Evolutionary conservation across 805 yeast species (phyloP), one percentile per base, ranked within the genome.

Genomic region (Saccharomycopsis malanga): DNA sequence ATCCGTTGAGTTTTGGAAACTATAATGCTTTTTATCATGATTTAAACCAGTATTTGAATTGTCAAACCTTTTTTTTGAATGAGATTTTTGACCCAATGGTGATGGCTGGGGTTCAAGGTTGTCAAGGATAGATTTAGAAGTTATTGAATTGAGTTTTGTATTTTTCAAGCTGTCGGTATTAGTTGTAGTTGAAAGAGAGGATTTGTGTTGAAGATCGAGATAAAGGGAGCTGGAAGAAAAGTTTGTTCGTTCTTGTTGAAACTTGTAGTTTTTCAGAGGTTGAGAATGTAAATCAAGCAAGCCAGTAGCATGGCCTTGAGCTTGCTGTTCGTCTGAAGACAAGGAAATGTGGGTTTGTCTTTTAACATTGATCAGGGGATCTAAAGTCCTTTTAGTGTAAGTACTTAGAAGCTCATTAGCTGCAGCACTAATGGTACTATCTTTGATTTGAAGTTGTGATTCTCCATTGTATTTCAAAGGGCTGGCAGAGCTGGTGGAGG

Each of bases 311-410:
- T 27, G 30, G 30, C 30, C 12, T 27, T 27, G 30, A 12, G 10
- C 12, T 27, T 27, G 30, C 10, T 7, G 7, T 27, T 27, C 12
- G 30, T 27, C 30, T 27, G 36, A 32, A 12, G 36, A 32, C 6
- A 32, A 32, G 15, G 36, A 32, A 32, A 32, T 9, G 17, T 10
- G 7, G 12, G 17, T 6, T n/a, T 37, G 40, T 10, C 48, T 36
- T 20, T 30, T 42, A 9, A 20, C 15, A 34, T 42, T 46, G 39
- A 20, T 34, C 30, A 34, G 22, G 10, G 49, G 49, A 5, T 46
- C 49, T 7, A 46, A 20, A 7, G 46, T 46, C 14, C 46, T 18
- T 25, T 46, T 40, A 23, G 17, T 10, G 20, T 46, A 46, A 24
- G 9, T 20, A 10, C 12, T 17, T 17, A 30, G 14, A 20, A 42